Evolutionary conservation across 2,329 filamentous ascomycete genomes (phyloP).

Genomic region (Xylariaceae sp.): DNA sequence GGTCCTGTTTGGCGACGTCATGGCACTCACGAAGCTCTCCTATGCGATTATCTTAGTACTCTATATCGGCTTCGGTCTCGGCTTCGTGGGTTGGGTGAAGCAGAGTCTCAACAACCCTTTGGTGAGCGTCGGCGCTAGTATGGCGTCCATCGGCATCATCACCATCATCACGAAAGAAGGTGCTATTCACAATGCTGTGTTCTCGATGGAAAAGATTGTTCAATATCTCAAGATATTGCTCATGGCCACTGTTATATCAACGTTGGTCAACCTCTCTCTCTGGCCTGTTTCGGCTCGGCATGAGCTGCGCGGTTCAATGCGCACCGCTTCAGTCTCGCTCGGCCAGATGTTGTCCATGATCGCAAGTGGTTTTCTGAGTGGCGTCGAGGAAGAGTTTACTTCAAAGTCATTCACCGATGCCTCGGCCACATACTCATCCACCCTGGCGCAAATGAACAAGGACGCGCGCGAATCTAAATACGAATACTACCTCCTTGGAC

Average conservation of each 20-base stretch:
- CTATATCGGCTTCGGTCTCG: conserved; percentile 81
- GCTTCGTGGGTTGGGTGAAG: conserved; percentile 85
- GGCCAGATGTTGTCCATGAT: conserved; percentile 79
- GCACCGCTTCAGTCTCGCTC: conserved; percentile 68
- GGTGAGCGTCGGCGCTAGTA: conserved; percentile 78
- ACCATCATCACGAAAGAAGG: conserved; percentile 89
- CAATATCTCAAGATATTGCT: conserved; percentile 80
- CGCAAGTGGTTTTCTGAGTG: conserved; percentile 76
- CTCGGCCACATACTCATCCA: conserved; percentile 59
- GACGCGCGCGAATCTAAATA: conserved; percentile 81
- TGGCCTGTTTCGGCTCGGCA: conserved; percentile 74
- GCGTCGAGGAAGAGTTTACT: conserved; percentile 72
- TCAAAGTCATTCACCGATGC: conserved; percentile 61
- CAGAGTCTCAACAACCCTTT: conserved; percentile 72
- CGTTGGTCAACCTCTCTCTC: conserved; percentile 70
- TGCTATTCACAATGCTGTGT: conserved; percentile 74
- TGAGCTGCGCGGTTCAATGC: conserved; percentile 69
- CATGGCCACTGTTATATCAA: conserved; percentile 69
- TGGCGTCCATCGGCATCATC: conserved; percentile 84
- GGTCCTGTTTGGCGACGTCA: conserved; percentile 66
- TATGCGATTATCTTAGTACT: conserved; percentile 75
- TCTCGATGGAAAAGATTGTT: conserved; percentile 75
- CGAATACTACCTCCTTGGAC: conserved; percentile 79
- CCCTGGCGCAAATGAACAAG: conserved; percentile 67
- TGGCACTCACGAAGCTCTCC: conserved; percentile 64